phyloP scores from a whole-genome alignment of 2,329 filamentous ascomycete species.

The Fusarium nygamai region DNA sequence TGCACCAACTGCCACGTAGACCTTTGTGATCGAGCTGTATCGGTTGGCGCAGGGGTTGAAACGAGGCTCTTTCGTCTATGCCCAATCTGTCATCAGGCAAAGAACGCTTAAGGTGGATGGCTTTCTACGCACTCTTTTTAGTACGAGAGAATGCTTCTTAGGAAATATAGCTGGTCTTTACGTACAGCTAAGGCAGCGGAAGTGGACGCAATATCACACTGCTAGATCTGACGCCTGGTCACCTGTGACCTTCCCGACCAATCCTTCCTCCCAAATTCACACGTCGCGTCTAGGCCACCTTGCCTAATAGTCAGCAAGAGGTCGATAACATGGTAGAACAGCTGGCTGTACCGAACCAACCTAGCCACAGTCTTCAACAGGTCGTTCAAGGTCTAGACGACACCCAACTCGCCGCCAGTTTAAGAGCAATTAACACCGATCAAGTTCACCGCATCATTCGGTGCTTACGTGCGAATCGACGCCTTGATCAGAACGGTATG shows the following conservation, averaged over 20 bases:
- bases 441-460: background rate
- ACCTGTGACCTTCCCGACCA: accelerated
- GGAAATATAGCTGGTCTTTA: accelerated
- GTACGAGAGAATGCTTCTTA: accelerated
- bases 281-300: accelerated
- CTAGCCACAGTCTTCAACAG: background rate
- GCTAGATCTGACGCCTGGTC: accelerated
- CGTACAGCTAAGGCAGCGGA: background rate
- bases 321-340: background rate
- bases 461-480: background rate
- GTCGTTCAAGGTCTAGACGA: background rate
- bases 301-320: accelerated
- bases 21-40: background rate
- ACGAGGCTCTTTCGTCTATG: background rate
- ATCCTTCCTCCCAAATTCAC: background rate
- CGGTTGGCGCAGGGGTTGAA: background rate
- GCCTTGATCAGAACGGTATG: background rate
- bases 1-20: background rate
- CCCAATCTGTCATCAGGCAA: background rate
- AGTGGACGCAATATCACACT: background rate
- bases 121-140: too few species aligned
- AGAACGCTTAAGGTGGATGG: accelerated
- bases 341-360: background rate
- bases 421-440: background rate
- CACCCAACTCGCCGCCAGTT: background rate